Evolutionary conservation across 2,329 filamentous ascomycete species (phyloP).

Genomic region (Cladosporium sp.): DNA sequence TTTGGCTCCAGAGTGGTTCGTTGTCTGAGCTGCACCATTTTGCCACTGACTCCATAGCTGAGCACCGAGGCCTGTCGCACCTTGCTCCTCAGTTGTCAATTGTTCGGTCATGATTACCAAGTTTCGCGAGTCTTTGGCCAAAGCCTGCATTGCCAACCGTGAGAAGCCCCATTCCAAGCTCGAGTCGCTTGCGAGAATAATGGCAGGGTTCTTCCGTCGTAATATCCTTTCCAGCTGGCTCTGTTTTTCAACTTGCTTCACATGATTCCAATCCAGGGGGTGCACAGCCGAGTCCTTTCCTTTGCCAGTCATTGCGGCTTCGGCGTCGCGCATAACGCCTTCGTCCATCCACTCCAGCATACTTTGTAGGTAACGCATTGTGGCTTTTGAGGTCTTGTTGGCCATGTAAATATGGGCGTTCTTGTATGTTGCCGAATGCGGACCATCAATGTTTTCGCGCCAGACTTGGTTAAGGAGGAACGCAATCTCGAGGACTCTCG

Average conservation of each 20-base stretch:
- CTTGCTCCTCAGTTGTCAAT: conserved; percentile 46
- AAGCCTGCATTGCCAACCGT: conserved; percentile 69
- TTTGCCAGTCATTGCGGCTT: conserved; percentile 42
- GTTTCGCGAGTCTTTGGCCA: conserved; percentile 77
- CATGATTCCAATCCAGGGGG: conserved; percentile 86
- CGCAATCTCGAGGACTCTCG: conserved; percentile 86
- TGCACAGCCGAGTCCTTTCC: conserved; percentile 55
- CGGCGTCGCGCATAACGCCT: conserved; percentile 76
- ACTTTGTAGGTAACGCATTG: conserved; percentile 85
- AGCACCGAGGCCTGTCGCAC: conserved; percentile 62
- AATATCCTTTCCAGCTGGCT: conserved; percentile 74
- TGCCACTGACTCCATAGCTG: conserved; percentile 68
- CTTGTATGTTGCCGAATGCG: conserved; percentile 48
- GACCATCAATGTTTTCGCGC: conserved; percentile 54
- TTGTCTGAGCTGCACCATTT: conserved; percentile 36
- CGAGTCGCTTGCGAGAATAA: conserved; percentile 87
- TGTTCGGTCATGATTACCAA: conserved; percentile 85
- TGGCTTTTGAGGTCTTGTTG: conserved; percentile 81
- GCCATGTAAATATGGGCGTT: conserved; percentile 72
- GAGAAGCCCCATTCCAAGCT: conserved; percentile 96
- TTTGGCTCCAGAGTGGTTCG: conserved; percentile 32
- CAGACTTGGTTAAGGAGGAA: conserved; percentile 93
- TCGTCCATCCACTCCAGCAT: conserved; percentile 99
- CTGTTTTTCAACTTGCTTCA: conserved; percentile 79
- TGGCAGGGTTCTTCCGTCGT: conserved; percentile 56